Percentiles rank a stretch among this genome's conserved stretches.
Evolutionary conservation across 1,284 basidiomycete species (phyloP).

Genomic region (Ceratobasidium sp.): DNA sequence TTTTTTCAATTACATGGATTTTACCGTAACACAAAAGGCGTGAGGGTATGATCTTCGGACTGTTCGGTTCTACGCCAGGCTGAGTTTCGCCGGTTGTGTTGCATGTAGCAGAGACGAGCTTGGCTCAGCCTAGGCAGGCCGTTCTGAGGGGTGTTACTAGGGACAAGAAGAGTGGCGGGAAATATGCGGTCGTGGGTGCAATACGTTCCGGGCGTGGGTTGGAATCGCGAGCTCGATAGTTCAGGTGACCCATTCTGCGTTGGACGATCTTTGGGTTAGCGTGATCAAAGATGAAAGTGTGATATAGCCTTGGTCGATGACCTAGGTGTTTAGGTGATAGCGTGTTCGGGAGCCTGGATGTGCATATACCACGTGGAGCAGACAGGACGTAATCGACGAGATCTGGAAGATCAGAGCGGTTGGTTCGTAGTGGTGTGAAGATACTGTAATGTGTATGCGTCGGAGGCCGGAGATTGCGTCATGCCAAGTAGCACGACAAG

Average conservation of each 20-base stretch:
- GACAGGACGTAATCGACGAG: slow-evolving; percentile 2
- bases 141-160: too few species aligned
- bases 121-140: too few species aligned
- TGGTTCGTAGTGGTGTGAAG: too few species aligned
- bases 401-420: background rate
- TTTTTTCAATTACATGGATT: slow-evolving; percentile 3
- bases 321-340: background rate
- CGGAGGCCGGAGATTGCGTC: too few species aligned
- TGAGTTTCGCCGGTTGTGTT: background rate
- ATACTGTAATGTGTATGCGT: too few species aligned
- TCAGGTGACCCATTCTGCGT: background rate
- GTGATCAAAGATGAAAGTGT: background rate
- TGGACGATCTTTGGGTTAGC: background rate
- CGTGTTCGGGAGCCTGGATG: background rate
- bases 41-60: background rate
- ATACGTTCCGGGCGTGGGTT: too few species aligned
- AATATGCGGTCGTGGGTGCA: background rate
- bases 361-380: background rate
- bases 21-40: background rate
- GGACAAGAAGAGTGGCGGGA: background rate
- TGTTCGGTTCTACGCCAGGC: background rate
- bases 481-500: too few species aligned
- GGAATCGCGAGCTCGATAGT: background rate
- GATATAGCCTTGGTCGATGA: background rate
- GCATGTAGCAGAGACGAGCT: background rate